Evolutionary conservation across 352 stramenopile genomes (phyloP).

Genomic region (Phytophthora sojae): DNA sequence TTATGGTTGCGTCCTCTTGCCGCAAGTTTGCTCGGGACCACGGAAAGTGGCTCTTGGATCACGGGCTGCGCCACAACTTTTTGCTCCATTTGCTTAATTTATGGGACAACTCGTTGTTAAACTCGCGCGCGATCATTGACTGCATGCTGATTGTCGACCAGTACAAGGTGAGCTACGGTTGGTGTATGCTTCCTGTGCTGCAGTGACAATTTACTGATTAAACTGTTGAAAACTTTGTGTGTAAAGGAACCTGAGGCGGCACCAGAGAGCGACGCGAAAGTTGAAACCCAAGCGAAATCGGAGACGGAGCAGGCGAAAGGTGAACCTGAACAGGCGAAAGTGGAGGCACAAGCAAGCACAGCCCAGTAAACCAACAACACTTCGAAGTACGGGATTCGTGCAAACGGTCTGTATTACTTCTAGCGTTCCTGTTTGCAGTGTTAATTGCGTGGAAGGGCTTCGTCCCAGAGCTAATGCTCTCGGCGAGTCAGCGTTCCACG

Average conservation of each 20-base stretch:
- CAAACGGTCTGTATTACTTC: constrained; percentile 22
- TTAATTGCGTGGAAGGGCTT: constrained; percentile 16
- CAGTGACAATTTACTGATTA: not conserved
- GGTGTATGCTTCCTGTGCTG: not conserved
- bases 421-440: constrained; percentile 14
- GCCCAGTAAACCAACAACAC: constrained; percentile 19
- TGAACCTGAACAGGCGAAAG: constrained; percentile 4
- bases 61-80: constrained; percentile 87
- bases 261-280: constrained; percentile 20
- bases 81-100: constrained; percentile 91
- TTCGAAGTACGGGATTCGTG: constrained; percentile 16
- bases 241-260: constrained; percentile 17
- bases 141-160: constrained; percentile 90
- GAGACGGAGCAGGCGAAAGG: constrained; percentile 9
- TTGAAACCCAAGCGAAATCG: constrained; percentile 11
- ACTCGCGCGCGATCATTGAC: constrained; percentile 86
- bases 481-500: constrained; percentile 19
- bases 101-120: constrained; percentile 91
- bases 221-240: not conserved
- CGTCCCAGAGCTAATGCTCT: constrained; percentile 11
- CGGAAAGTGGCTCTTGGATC: constrained; percentile 82
- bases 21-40: constrained; percentile 85
- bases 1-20: constrained; percentile 89
- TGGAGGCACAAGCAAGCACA: constrained; percentile 11
- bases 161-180: constrained; percentile 40